Base-by-base conservation (phyloP, 163 green algal genomes). In the Scenedesmus sp. region DNA sequence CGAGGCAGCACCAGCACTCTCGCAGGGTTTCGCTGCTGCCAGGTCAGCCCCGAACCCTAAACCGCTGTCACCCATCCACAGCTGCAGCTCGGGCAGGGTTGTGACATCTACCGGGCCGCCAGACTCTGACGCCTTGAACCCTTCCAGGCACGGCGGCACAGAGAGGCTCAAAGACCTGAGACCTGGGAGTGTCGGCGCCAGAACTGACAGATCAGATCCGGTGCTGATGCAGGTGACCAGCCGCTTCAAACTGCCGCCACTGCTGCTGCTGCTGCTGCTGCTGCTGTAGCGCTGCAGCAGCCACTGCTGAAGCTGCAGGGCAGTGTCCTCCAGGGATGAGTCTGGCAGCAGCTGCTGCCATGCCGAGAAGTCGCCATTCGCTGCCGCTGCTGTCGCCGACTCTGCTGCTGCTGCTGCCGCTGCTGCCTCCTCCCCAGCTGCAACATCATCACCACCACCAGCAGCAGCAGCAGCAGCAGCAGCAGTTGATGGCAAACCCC, bases 211-310 rank as follows among this genome's bases (percentile, higher is more conserved):
- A 24, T 85, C 80, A 44, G 26, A 46, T 22, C 80, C 80, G 43
- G 16, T 40, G 16, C 80, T 40, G 10, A 85, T 20, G 43, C 80
- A 85, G 0, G 26, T 85, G 16, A 85, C 80, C 24, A 70, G 51
- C 2, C 80, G 80, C 44, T 85, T 85, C 26, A 85, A 53, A 30
- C 37, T 83, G 76, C 13, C 26, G 13, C 70, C 16, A 12, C 70
- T 80, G 70, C 76, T 83, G 76, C 76, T 83, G 76, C 76, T 83
- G 76, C 76, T 83, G 43, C 37, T 43, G 7, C 72, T 83, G 76
- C 30, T 80, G 76, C 30, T 80, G 70, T 80, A 42, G 12, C 70
- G 33, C 5, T 80, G 70, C 70, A 80, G 76, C 18, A 83, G 76
- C 76, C 37, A 51, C 26, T 83, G 76, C 76, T 53, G 37, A 37